Base-by-base conservation (phyloP, 129 eudicot species). In the Flaveria linearis region DNA sequence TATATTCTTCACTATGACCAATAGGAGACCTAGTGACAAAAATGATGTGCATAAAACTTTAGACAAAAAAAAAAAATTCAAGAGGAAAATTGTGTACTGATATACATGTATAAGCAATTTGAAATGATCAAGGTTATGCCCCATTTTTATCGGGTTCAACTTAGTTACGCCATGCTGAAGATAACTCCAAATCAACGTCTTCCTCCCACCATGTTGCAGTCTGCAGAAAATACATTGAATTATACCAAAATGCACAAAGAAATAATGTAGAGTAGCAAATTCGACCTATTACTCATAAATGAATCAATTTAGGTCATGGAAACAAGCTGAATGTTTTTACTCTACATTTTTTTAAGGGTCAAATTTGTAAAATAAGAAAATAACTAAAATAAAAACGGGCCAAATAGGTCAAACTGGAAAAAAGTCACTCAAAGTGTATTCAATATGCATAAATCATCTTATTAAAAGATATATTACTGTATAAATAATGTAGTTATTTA, bases 121-220 rank as follows among this genome's bases (percentile, higher is more conserved):
- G 74, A 68, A 66, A 41, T 53, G 57, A 77, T 68, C 16, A n/a
- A 16, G 60, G 55, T 46, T 77, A 18, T 55, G 30, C 68, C 36
- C 60, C 25, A 4, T 78, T 52, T 84, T 68, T 66, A 72, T 41
- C 4, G 42, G 42, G 60, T 65, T 33, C 41, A n/a, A 72, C 58
- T 94, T 87, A 94, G 87, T 71, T 89, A 79, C 99, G 96, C 99
- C 99, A 94, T 74, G 87, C 97, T 28, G 99, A 84, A 79, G 92
- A 90, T 62, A 84, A 64, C 77, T 94, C 99, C 78, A 87, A 61
- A 0, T 91, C 99, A 17, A 85, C 84, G 6, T 87, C 96, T 82
- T 91, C 97, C 79, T 94, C 99, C 97, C 97, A 94, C 99, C 99
- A 94, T 39, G 99, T 94, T 16, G 92, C 83, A 26, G 62, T 87